Evolutionary conservation across 73 alveolate genomes (phyloP).

Genomic region (Tetrahymena elliotti): DNA sequence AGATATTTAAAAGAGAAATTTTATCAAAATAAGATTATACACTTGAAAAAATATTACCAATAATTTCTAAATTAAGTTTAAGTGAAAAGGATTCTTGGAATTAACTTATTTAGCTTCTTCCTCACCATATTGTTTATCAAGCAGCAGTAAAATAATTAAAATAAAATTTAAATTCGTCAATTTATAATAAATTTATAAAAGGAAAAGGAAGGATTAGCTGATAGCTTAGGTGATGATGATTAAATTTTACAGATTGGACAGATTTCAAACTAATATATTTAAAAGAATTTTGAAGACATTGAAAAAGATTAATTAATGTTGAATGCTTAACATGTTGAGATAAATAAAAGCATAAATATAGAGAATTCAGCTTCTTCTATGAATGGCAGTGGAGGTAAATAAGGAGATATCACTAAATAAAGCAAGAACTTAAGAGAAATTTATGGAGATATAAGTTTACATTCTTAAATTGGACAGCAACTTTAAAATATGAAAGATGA

Average conservation of each 20-base stretch:
- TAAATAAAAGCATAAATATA: not conserved
- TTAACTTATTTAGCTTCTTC: not conserved
- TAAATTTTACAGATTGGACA: not conserved
- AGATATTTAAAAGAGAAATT: not conserved
- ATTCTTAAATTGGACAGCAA: not conserved
- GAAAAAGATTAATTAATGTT: not conserved
- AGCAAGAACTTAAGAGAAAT: not conserved
- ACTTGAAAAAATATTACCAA: not conserved
- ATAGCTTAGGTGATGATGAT: not conserved
- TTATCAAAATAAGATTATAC: not conserved
- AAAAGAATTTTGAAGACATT: not conserved
- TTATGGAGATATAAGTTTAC: not conserved
- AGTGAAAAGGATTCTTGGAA: not conserved
- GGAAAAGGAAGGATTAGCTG: not conserved
- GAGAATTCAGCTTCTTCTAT: not conserved
- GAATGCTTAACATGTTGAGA: not conserved
- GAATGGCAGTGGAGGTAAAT: not conserved
- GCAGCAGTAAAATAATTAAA: not conserved
- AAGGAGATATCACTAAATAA: not conserved
- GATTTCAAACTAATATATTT: not conserved
- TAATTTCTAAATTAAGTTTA: not conserved
- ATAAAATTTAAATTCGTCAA: not conserved
- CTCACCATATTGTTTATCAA: not conserved
- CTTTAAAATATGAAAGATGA: not conserved
- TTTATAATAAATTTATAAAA: not conserved